Percentiles rank a stretch among this genome's conserved stretches.
Conservation (phyloP, 345 rosid species). For the Moricandia arvensis region DNA sequence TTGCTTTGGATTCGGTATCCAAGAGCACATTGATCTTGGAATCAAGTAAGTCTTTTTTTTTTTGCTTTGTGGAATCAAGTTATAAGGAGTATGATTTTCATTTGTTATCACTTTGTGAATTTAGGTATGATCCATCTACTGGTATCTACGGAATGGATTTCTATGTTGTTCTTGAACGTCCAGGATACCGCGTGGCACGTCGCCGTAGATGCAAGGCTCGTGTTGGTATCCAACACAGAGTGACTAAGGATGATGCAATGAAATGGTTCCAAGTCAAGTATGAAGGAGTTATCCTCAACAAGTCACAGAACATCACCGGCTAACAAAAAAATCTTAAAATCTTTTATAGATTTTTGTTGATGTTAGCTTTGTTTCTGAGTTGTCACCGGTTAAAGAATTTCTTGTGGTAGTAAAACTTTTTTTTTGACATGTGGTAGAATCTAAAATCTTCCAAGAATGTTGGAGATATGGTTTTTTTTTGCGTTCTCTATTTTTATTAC, state of each 20-base stretch:
- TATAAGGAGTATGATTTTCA: neutral
- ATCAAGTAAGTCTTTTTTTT: slow-evolving; percentile 7
- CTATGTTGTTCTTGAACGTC: slow-evolving; percentile 61
- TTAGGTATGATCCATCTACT: slow-evolving; percentile 65
- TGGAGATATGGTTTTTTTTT: neutral
- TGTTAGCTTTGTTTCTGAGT: slow-evolving; percentile 18
- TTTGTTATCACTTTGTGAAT: neutral
- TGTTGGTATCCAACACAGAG: neutral
- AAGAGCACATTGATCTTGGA: neutral
- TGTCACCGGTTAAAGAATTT: neutral
- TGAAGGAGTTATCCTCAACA: slow-evolving; percentile 1
- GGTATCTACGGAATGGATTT: slow-evolving; percentile 79
- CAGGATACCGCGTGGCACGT: slow-evolving; percentile 68
- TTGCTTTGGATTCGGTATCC: neutral
- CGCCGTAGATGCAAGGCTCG: slow-evolving; percentile 56
- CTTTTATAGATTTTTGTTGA: slow-evolving; percentile 15
- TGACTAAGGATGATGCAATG: neutral
- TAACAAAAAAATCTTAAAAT: slow-evolving; percentile 6
- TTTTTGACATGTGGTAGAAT: neutral
- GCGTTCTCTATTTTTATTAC: neutral
- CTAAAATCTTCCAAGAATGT: neutral
- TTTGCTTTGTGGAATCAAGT: no score
- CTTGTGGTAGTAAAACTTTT: slow-evolving; percentile 12
- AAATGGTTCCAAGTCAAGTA: neutral
- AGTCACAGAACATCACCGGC: neutral